phyloP scores from a whole-genome alignment of 2,329 filamentous ascomycete species.

The Penicillium sumatraense region DNA sequence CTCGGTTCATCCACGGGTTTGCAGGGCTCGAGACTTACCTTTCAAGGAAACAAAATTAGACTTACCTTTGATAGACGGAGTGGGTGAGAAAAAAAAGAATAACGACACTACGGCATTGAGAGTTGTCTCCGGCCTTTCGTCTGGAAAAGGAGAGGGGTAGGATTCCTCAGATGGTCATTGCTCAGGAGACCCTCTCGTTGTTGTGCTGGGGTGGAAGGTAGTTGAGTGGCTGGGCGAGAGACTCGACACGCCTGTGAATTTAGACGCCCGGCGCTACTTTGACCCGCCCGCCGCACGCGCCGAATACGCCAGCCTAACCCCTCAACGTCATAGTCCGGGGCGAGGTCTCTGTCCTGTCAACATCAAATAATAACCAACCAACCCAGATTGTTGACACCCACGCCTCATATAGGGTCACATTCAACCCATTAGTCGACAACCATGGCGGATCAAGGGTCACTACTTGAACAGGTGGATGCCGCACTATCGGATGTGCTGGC shows the following conservation, averaged over 20 bases:
- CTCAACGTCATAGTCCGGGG: slow-evolving; percentile 27
- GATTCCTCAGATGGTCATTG: slow-evolving; percentile 12
- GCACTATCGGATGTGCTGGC: slow-evolving; percentile 70
- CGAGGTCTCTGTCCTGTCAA: background rate
- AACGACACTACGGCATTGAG: slow-evolving; percentile 1
- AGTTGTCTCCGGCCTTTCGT: background rate
- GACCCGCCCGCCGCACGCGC: slow-evolving; percentile 19
- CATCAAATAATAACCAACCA: too few species aligned
- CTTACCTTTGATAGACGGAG: slow-evolving; percentile 9
- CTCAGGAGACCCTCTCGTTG: slow-evolving; percentile 14
- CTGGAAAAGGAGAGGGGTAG: background rate
- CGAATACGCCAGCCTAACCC: too few species aligned
- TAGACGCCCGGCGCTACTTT: slow-evolving; percentile 25
- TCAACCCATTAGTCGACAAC: slow-evolving; percentile 14
- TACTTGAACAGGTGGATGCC: slow-evolving; percentile 72
- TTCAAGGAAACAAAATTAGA: background rate
- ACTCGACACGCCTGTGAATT: slow-evolving; percentile 15
- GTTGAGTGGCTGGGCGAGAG: slow-evolving; percentile 10
- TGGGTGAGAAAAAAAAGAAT: background rate
- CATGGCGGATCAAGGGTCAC: slow-evolving; percentile 52
- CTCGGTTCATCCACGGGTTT: background rate
- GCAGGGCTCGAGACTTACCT: slow-evolving; percentile 9
- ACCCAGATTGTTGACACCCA: slow-evolving; percentile 14
- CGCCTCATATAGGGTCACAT: background rate
- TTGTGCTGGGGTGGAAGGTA: too few species aligned